Base-by-base conservation (phyloP, 352 stramenopile genomes). In the Globisporangium abappressorium region DNA sequence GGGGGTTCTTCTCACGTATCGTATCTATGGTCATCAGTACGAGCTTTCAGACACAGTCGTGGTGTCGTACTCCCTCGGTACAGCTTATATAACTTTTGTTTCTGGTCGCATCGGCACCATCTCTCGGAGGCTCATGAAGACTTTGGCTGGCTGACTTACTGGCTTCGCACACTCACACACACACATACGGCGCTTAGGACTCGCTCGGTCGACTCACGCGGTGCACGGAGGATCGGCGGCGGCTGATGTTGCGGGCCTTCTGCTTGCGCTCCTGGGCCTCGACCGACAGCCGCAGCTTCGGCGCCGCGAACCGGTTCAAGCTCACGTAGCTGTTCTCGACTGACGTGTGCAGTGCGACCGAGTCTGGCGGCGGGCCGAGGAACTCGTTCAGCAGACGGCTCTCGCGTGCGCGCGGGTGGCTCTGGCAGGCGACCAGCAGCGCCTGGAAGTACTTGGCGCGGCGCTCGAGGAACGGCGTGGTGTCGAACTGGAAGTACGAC, bases 221-320 rank as follows among this genome's bases (percentile, higher is more conserved):
- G 26, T 57, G 63, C 24, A 72, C 49, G 9, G 80, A 88, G 57
- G 74, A 85, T 53, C 80, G 78, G 0, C 78, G 76, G 34, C 71
- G 75, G 7, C 77, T 78, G 64, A 93, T 93, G 63, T 80, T 88
- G 57, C 80, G 76, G 55, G 85, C 85, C 62, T 87, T 87, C 57
- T 93, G 74, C 57, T 90, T 90, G 61, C 85, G 80, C 66, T 93
- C 80, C 41, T 93, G 82, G 38, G 87, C 79, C 65, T 93, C 85
- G 60, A 93, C 82, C 46, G 78, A 79, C 18, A 91, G 83, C 36
- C 77, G 77, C 65, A 93, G 47, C 57, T 87, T 87, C 26, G 85
- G 82, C 7, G 81, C 85, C 0, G 85, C 82, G 59, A 91, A 93
- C n/a, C 85, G 80, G 43, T 90, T 91, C 18, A 93, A 64, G 57